These are phyloP conservation scores for Syncephalis fuscata DNA, from an alignment of 371 early-diverging fungal species.

Conservation along the genomic window DNA sequence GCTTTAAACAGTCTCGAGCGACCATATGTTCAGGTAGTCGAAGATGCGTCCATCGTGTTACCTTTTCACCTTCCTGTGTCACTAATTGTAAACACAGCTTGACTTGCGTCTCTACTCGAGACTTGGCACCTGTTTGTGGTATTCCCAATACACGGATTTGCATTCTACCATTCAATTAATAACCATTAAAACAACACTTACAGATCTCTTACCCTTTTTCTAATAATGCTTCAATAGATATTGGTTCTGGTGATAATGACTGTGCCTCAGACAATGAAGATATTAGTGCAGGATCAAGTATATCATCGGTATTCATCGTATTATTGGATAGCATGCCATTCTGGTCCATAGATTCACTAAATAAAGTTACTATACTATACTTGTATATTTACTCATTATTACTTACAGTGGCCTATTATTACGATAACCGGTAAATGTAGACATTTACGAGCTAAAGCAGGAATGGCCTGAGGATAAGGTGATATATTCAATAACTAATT, in stretches of 20 bases:
- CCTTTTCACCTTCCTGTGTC: constrained; percentile 58
- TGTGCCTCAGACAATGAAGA: too few relatives aligned
- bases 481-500: too few relatives aligned
- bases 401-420: not conserved
- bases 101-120: constrained; percentile 87
- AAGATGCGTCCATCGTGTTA: constrained; percentile 67
- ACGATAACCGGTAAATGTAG: not conserved
- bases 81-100: constrained; percentile 75
- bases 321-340: too few relatives aligned
- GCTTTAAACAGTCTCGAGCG: constrained; percentile 45
- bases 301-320: too few relatives aligned
- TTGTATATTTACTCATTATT: not conserved
- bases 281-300: too few relatives aligned
- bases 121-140: constrained; percentile 67
- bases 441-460: not conserved
- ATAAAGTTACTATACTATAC: not conserved
- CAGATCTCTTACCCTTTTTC: not conserved
- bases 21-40: constrained; percentile 71
- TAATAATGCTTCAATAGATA: not conserved
- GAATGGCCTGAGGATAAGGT: not conserved
- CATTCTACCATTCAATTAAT: constrained; percentile 3
- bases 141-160: constrained; percentile 55
- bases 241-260: not conserved
- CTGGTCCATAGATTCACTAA: not conserved
- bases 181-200: not conserved